A percentile compares a stretch with the other conserved stretches of the same genome.
These are phyloP conservation scores for Curvularia eragrostidis DNA, from an alignment of 2,329 filamentous ascomycete species.

Conservation along the genomic window DNA sequence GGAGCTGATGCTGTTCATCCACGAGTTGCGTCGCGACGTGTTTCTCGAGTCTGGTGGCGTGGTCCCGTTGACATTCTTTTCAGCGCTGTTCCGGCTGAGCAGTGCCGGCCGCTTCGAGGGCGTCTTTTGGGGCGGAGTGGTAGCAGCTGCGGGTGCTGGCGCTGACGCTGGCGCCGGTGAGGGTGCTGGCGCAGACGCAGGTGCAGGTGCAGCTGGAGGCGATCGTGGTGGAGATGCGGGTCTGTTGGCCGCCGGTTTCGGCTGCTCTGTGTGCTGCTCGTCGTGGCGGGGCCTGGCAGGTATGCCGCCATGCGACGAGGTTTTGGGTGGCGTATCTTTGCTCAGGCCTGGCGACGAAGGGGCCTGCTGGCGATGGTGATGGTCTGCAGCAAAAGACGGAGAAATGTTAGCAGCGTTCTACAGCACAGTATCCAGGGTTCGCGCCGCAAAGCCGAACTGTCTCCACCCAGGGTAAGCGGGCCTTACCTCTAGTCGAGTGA, in stretches of 20 bases:
- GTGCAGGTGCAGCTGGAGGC: conserved; percentile 26
- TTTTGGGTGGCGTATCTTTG: conserved; percentile 45
- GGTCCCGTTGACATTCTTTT: conserved; percentile 41
- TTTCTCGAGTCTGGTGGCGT: conserved; percentile 41
- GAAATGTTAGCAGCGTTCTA: conserved; percentile 29
- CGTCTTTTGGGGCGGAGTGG: conserved; percentile 35
- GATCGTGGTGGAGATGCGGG: conserved; percentile 33
- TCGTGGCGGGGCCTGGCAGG: conserved; percentile 26
- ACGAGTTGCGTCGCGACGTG: conserved; percentile 71
- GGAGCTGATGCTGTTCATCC: conserved; percentile 91
- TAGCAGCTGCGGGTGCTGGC: conserved; percentile 23
- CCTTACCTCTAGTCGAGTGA: conserved; percentile 79
- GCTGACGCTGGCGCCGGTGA: conserved; percentile 8
- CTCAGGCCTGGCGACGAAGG: conserved; percentile 46
- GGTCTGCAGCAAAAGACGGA: conserved; percentile 32
- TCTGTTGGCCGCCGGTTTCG: conserved; percentile 32
- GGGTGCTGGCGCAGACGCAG: conserved; percentile 20
- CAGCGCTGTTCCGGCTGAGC: conserved; percentile 51
- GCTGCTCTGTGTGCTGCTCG: conserved; percentile 25
- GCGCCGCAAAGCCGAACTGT: conserved; percentile 28
- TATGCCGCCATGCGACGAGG: conserved; percentile 45
- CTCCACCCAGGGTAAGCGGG: conserved; percentile 37
- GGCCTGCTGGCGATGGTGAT: conserved; percentile 47
- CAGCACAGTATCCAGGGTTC: conserved; percentile 3
- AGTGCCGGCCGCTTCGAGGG: conserved; percentile 51